Evolutionary conservation across 257 asterid genomes (phyloP).

Genomic region (Gentiana dahurica): DNA sequence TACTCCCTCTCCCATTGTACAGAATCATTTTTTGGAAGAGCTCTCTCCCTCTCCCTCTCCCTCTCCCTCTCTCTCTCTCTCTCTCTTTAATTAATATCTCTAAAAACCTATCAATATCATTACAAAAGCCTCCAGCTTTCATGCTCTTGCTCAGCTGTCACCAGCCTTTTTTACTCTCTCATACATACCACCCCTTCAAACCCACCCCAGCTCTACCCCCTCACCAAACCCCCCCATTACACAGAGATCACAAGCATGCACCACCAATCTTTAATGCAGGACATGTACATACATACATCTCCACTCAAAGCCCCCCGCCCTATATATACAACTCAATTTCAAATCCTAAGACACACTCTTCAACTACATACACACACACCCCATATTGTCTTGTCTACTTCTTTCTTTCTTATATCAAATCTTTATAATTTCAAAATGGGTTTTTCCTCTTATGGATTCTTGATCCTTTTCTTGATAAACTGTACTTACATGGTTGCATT

Average conservation of each 20-base stretch:
- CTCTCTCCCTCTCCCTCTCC: constrained; percentile 10
- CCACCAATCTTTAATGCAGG: background rate
- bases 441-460: constrained; percentile 4
- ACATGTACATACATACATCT: background rate
- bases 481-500: constrained; percentile 12
- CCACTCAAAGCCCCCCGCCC: background rate
- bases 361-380: background rate
- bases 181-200: background rate
- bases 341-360: background rate
- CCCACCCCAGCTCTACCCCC: background rate
- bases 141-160: constrained; percentile 38
- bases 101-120: constrained; percentile 12
- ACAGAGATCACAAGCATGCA: background rate
- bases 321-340: constrained; percentile 10
- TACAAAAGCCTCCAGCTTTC: constrained; percentile 32
- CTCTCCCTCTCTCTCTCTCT: too few species aligned
- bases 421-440: constrained; percentile 2
- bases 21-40: constrained; percentile 21
- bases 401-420: background rate
- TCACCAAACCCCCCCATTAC: background rate
- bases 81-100: too few species aligned
- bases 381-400: background rate
- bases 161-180: constrained; percentile 9
- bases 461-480: background rate
- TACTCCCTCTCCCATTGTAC: constrained; percentile 6